A percentile compares a stretch with the other conserved stretches of the same genome.
phyloP scores from a whole-genome alignment of 2,329 filamentous ascomycete genomes.

The Alternaria sp. region DNA sequence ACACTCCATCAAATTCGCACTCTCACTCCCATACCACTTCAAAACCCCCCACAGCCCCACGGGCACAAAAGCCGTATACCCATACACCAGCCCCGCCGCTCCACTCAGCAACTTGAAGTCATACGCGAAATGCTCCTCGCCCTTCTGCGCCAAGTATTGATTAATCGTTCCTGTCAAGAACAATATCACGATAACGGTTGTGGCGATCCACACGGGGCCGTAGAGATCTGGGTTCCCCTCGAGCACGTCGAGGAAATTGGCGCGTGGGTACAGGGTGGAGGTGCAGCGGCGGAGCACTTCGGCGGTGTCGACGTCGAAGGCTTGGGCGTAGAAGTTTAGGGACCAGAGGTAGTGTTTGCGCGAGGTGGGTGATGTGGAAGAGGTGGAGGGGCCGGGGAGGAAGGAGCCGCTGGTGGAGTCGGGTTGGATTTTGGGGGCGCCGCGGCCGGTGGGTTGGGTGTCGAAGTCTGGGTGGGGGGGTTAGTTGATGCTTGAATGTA shows the following conservation, averaged over 20 bases:
- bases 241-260: constrained; percentile 95
- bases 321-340: constrained; percentile 92
- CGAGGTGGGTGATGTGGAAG: constrained; percentile 20
- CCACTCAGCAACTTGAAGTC: constrained; percentile 89
- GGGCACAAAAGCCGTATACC: constrained; percentile 84
- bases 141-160: constrained; percentile 77
- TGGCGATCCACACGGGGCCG: constrained; percentile 98
- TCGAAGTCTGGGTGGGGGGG: constrained; percentile 66
- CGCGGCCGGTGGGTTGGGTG: constrained; percentile 59
- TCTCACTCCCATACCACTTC: constrained; percentile 94
- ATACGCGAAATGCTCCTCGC: constrained; percentile 78
- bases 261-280: constrained; percentile 86
- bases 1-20: constrained; percentile 91
- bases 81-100: constrained; percentile 91
- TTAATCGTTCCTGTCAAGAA: constrained; percentile 96
- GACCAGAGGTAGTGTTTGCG: constrained; percentile 90
- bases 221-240: constrained; percentile 97
- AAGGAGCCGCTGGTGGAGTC: constrained; percentile 48
- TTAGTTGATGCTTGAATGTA: background rate
- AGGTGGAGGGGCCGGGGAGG: constrained; percentile 40
- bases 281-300: constrained; percentile 87
- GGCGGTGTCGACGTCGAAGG: constrained; percentile 96
- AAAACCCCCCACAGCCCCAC: constrained; percentile 84
- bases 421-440: constrained; percentile 52
- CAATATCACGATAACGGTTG: constrained; percentile 92